A percentile compares a stretch with the other conserved stretches of the same genome.
Conservation (phyloP, 1,284 basidiomycete genomes). For the Hemileia vastatrix region DNA sequence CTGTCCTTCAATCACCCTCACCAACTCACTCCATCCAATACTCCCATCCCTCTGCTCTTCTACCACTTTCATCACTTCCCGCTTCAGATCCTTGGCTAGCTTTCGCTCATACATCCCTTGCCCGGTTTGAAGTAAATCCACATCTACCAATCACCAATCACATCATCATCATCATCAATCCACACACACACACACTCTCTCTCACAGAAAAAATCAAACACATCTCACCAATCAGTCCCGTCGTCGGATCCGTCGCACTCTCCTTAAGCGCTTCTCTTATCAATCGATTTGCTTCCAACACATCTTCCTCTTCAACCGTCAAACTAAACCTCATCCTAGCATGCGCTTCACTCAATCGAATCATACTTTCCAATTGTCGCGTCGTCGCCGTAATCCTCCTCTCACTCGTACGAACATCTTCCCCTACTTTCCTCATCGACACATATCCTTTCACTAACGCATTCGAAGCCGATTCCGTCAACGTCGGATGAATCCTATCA, state of each 20-base stretch:
- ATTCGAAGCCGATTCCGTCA: conserved; percentile 72
- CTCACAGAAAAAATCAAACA: neutral
- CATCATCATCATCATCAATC: neutral
- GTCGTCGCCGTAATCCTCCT: conserved; percentile 97
- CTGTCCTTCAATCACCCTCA: conserved; percentile 65
- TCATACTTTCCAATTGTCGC: conserved; percentile 92
- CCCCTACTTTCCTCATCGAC: conserved; percentile 81
- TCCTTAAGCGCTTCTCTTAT: conserved; percentile 94
- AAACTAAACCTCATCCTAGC: conserved; percentile 86
- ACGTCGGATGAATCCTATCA: conserved; percentile 74
- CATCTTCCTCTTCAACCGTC: conserved; percentile 74
- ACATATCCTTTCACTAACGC: conserved; percentile 85
- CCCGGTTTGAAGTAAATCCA: conserved; percentile 90
- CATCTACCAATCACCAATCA: conserved; percentile 65
- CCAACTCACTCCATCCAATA: conserved; percentile 66
- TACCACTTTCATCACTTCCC: conserved; percentile 55
- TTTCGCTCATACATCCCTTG: conserved; percentile 73
- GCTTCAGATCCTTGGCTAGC: conserved; percentile 70
- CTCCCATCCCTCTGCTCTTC: conserved; percentile 59
- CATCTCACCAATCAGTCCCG: conserved; percentile 41
- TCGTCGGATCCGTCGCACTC: conserved; percentile 50
- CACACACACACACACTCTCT: neutral
- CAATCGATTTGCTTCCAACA: conserved; percentile 77
- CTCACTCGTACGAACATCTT: conserved; percentile 74
- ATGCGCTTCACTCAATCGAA: conserved; percentile 92